Evolutionary conservation across 1,284 basidiomycete genomes (phyloP).

Genomic region (Rhodotorula sp.): DNA sequence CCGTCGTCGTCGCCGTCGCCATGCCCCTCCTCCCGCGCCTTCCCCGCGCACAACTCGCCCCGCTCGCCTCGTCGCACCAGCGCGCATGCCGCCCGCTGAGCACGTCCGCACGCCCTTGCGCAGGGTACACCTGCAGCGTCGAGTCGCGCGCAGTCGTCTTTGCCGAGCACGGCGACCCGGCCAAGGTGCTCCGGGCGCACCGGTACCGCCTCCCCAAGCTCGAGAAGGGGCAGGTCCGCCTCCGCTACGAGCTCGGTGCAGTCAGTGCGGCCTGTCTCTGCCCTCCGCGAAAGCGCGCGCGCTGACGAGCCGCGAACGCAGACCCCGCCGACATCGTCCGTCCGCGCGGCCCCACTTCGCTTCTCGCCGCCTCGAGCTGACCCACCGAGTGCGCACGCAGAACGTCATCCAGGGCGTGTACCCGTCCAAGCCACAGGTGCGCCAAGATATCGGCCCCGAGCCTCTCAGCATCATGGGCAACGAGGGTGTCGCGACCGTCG

Average conservation of each 20-base stretch:
- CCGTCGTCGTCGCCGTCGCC: not conserved
- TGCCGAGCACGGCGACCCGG: conserved; percentile 35
- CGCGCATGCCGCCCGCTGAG: conserved; percentile 12
- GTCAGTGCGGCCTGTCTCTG: conserved; percentile 55
- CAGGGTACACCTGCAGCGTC: conserved; percentile 19
- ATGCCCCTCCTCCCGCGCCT: not conserved
- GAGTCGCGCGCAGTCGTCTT: conserved; percentile 35
- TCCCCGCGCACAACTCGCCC: not conserved
- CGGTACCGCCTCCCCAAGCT: conserved; percentile 59
- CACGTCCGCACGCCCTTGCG: not conserved
- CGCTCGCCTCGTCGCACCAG: not conserved
- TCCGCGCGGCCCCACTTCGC: not conserved
- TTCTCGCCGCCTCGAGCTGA: not conserved
- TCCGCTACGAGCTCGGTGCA: conserved; percentile 71
- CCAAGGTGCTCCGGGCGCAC: conserved; percentile 59
- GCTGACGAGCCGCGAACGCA: not conserved
- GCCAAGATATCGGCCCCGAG: conserved; percentile 41
- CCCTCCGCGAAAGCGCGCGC: not conserved
- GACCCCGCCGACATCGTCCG: conserved; percentile 39
- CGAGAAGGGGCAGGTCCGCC: conserved; percentile 61
- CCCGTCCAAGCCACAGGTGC: conserved; percentile 63
- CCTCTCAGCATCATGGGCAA: conserved; percentile 65
- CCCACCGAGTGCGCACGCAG: not conserved
- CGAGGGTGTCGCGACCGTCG: conserved; percentile 72
- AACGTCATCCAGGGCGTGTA: conserved; percentile 82